Evolutionary conservation across 2,329 filamentous ascomycete species (phyloP), one percentile per base, ranked within the genome.

Genomic region (Amauroascus niger): DNA sequence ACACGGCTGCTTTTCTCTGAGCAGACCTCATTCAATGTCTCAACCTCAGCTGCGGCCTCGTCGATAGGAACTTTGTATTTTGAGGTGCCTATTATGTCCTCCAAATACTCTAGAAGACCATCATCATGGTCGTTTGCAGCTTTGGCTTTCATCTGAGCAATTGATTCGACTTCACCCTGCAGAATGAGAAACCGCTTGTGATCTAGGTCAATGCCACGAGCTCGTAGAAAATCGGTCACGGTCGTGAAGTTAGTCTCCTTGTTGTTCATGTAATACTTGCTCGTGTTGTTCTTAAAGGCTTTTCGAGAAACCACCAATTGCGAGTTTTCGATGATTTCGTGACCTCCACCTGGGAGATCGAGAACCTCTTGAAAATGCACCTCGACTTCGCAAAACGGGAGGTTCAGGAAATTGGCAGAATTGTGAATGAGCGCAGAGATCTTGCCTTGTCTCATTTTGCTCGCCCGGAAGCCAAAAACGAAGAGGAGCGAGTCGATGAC

Each of bases 361-460:
- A 94, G 84, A 53, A 98, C 88, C 70, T 97, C 89, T 61, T 94
- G 84, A 66, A 98, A 98, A 67, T 96, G 88, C 3, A 98, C 94
- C 53, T 94, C 87, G 9, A 98, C 93, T 69, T 98, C 94, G 66
- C 93, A 98, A 65, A 84, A 83, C 46, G 94, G 87, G 18, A 98
- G 73, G 62, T 96, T 80, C 0, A 89, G 89, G 61, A 86, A 82
- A 53, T 87, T 81, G 0, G 89, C 90, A 11, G 93, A 97, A 68
- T 97, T 98, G 73, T 98, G 93, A 61, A 98, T 98, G 47, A 98
- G 75, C 3, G 93, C 93, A 0, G 93, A 98, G 46, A 98, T 89
- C 73, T 98, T 98, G 65, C 93, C 93, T 69, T 98, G 93, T 64
- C 93, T 81, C 93, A 98, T 98, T 73, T 98, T 98, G 77, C 91